phyloP scores from a whole-genome alignment of 2,329 filamentous ascomycete species.

The Cryphonectria naterciae region DNA sequence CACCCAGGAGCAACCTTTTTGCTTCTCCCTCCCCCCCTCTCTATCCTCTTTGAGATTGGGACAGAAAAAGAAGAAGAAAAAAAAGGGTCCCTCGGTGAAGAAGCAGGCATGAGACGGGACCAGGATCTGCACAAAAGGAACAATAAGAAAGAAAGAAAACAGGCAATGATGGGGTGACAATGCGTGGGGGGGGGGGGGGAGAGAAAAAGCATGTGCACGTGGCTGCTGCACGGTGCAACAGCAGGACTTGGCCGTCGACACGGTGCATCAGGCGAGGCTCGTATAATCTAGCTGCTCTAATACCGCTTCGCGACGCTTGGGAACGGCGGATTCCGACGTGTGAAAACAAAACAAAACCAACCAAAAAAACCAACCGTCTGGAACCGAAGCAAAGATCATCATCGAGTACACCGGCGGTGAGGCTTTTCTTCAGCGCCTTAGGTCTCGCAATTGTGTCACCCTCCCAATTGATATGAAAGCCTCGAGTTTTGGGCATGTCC shows the following conservation, averaged over 20 bases:
- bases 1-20: not conserved
- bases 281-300: not conserved
- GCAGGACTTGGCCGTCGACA: not conserved
- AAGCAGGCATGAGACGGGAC: not conserved
- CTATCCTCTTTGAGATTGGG: not conserved
- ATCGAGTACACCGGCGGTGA: not conserved
- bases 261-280: not conserved
- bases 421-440: not conserved
- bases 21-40: not conserved
- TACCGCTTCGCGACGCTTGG: not conserved
- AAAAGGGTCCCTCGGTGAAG: not conserved
- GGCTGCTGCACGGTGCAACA: not conserved
- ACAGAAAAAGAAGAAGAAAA: not conserved
- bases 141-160: too few species aligned
- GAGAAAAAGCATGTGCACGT: not conserved
- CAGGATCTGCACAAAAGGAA: constrained; percentile 1
- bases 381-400: not conserved
- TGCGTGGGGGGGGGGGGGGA: not conserved
- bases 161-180: not conserved
- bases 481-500: not conserved
- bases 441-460: constrained; percentile 1
- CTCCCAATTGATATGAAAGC: not conserved
- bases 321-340: not conserved
- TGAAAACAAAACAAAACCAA: too few species aligned
- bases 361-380: not conserved